Percentiles rank a stretch among this genome's conserved stretches.
These are phyloP conservation scores for Discostella pseudostelligera DNA, from an alignment of 108 stramenopile species.

Conservation along the genomic window DNA sequence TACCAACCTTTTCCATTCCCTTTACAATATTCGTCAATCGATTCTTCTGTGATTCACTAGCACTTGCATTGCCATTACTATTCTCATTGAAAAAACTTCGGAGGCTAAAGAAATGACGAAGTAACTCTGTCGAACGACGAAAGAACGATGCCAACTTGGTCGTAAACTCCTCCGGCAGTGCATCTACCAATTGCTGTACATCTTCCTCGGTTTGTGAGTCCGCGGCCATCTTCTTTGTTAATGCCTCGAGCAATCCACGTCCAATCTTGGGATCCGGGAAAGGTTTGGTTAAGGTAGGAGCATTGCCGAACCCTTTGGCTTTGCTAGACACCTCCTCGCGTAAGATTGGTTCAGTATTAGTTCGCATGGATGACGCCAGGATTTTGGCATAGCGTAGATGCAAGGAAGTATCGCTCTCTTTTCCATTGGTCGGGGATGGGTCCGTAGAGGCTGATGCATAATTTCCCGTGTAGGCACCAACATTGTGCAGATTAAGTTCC, in stretches of 20 bases:
- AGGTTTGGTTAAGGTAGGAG: conserved; percentile 31
- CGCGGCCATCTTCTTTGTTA: conserved; percentile 82
- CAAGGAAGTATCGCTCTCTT: conserved; percentile 39
- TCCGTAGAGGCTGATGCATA: conserved; percentile 9
- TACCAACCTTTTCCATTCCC: conserved; percentile 60
- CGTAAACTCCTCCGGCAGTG: conserved; percentile 71
- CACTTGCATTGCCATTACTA: conserved; percentile 29
- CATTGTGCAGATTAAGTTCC: conserved; percentile 62
- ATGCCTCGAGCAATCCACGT: conserved; percentile 57
- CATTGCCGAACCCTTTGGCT: conserved; percentile 37
- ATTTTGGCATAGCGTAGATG: conserved; percentile 56
- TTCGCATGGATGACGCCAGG: conserved; percentile 44
- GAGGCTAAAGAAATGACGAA: conserved; percentile 87
- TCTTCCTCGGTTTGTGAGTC: conserved; percentile 83
- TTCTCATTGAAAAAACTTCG: conserved; percentile 46
- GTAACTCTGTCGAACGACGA: conserved; percentile 76
- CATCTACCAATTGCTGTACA: conserved; percentile 59
- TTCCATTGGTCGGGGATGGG: not conserved
- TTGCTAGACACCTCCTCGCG: conserved; percentile 18
- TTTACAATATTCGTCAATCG: conserved; percentile 71
- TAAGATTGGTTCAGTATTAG: conserved; percentile 31
- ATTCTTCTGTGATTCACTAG: conserved; percentile 39
- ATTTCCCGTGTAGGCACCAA: conserved; percentile 69
- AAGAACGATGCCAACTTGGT: conserved; percentile 72
- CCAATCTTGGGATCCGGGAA: conserved; percentile 79